Evolutionary conservation across 495 filamentous ascomycete species (phyloP), one percentile per base, ranked within the genome.

Genomic region (Venustampulla echinocandica): DNA sequence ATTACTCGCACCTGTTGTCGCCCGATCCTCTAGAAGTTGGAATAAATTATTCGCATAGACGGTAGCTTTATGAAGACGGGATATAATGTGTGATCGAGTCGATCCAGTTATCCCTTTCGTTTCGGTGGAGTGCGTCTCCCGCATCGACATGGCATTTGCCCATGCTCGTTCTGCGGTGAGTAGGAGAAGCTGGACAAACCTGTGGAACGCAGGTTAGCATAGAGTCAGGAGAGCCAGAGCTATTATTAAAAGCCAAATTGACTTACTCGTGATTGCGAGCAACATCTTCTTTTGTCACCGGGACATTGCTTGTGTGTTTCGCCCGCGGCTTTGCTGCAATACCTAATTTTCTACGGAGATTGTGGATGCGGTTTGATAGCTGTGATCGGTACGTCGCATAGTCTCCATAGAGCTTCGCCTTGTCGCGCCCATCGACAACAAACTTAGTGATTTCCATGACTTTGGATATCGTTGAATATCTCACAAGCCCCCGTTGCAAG

Each of bases 71-170:
- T 81, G 74, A 24, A 99, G 65, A 20, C 88, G 76, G 3, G 90
- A 90, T 41, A 90, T 79, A 17, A 96, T 90, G 57, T 96, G 92
- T 25, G 82, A 82, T 51, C 85, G 77, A 15, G 85, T 81, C 15
- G 81, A 77, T 37, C 87, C 81, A n/a, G 84, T 73, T 44, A 93
- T 81, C 24, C 80, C 79, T 62, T 87, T 81, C 25, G 75, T 73
- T 52, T 90, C 87, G 54, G 85, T 79, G 32, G 86, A 76, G 61
- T 94, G 85, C 18, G 77, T 64, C 4, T 88, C 77, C 63, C 95
- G 95, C 75, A 96, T 87, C 53, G 84, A 74, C 88, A 95, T 92
- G 42, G 90, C 93, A 60, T 95, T 81, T 1, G 93, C 93, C 89
- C 93, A 97, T 42, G 93, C 87, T 53, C 93, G 77, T 67, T 99